Conservation (phyloP, 257 asterid genomes). For the Jacaranda copaia region DNA sequence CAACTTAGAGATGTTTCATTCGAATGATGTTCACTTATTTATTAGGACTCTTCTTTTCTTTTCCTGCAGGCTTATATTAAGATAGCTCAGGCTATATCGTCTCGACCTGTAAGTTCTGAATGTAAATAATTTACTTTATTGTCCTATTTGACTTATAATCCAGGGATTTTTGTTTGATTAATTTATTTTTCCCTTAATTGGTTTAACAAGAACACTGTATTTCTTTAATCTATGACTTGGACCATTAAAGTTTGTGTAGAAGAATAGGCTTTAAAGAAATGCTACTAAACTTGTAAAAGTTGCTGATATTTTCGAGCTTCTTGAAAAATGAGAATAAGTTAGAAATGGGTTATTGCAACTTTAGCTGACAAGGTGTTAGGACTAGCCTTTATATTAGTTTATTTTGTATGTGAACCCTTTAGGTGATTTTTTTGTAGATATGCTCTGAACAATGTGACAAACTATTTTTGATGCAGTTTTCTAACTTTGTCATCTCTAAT, state of each 20-base stretch:
- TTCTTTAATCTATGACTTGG: background rate
- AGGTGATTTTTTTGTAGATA: conserved; percentile 20
- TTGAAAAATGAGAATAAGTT: conserved; percentile 9
- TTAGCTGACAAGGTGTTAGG: background rate
- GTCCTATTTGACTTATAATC: conserved; percentile 13
- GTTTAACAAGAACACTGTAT: background rate
- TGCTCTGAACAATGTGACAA: background rate
- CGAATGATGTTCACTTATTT: conserved; percentile 25
- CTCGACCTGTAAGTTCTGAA: conserved; percentile 82
- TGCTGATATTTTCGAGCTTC: background rate
- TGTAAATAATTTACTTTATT: conserved; percentile 19
- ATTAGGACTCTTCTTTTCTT: conserved; percentile 24
- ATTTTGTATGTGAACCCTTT: background rate
- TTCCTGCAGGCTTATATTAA: conserved; percentile 85
- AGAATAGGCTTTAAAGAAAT: background rate
- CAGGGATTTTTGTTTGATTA: conserved; percentile 5
- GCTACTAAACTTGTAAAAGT: background rate
- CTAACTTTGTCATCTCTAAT: background rate
- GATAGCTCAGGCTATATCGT: conserved; percentile 97
- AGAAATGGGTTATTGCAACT: background rate
- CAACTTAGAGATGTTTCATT: conserved; percentile 30
- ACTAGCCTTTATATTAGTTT: background rate
- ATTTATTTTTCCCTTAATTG: conserved; percentile 16
- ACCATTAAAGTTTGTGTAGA: background rate
- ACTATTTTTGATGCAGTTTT: background rate